phyloP scores from a whole-genome alignment of 768 basidiomycete genomes.

The Boletus tylopilopsis region DNA sequence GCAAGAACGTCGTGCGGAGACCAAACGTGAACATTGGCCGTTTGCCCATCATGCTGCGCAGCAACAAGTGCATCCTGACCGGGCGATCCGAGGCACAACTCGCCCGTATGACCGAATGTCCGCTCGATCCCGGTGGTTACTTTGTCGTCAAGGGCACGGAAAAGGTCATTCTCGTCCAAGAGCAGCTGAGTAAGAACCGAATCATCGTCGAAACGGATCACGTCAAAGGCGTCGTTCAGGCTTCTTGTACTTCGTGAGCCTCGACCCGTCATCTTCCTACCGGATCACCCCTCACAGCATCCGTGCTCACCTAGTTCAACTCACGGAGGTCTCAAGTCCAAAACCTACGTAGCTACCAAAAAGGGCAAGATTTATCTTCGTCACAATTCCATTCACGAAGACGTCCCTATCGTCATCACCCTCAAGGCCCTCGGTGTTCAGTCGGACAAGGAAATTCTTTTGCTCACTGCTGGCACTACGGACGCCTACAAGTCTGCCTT shows the following conservation, averaged over 20 bases:
- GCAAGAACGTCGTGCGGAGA: conserved; percentile 81
- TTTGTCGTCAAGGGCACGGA: conserved; percentile 99
- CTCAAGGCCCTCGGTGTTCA: conserved; percentile 96
- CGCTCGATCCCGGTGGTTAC: conserved; percentile 98
- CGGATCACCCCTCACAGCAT: conserved; percentile 8
- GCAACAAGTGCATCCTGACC: conserved; percentile 90
- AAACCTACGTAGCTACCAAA: conserved; percentile 96
- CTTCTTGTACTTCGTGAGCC: conserved; percentile 92
- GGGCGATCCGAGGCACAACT: conserved; percentile 74
- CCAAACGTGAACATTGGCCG: conserved; percentile 84
- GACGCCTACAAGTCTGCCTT: conserved; percentile 86
- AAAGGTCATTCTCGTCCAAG: conserved; percentile 98
- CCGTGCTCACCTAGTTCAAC: conserved; percentile 51
- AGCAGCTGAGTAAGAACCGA: conserved; percentile 97
- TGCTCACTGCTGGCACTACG: conserved; percentile 88
- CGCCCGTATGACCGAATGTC: conserved; percentile 96
- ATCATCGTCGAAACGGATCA: conserved; percentile 97
- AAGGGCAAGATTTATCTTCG: conserved; percentile 93
- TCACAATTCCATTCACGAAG: conserved; percentile 96
- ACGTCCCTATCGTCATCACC: conserved; percentile 93
- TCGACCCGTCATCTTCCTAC: neutral
- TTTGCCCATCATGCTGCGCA: conserved; percentile 94
- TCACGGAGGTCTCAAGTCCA: conserved; percentile 86
- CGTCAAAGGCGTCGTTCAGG: conserved; percentile 86
- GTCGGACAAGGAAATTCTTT: conserved; percentile 95